These are phyloP conservation scores for Ilex paraguariensis DNA, from an alignment of 305 asterid species.

Conservation along the genomic window DNA sequence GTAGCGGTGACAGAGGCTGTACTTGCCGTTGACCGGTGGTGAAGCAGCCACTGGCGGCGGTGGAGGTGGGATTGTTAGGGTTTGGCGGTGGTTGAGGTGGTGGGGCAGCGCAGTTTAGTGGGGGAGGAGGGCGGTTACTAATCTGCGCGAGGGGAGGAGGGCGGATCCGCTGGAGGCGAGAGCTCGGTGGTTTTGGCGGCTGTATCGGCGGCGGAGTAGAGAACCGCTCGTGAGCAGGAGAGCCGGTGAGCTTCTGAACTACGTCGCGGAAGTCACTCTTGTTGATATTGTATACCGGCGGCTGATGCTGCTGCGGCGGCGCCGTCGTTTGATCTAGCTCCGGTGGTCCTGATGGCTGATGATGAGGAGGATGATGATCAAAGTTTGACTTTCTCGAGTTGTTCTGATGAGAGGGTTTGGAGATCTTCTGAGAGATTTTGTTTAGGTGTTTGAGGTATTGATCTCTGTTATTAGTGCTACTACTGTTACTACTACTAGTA, in stretches of 20 bases:
- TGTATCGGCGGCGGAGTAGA: slow-evolving; percentile 40
- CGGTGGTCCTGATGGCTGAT: slow-evolving; percentile 1
- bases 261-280: slow-evolving; percentile 87
- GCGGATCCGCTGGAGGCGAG: slow-evolving; percentile 83
- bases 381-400: not conserved
- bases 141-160: slow-evolving; percentile 85
- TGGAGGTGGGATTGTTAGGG: not conserved
- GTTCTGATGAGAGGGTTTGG: slow-evolving; percentile 22
- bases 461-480: slow-evolving; percentile 11
- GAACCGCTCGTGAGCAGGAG: slow-evolving; percentile 73
- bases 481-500: slow-evolving; percentile 6
- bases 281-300: slow-evolving; percentile 90
- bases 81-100: slow-evolving; percentile 16
- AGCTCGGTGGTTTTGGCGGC: slow-evolving; percentile 58
- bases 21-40: slow-evolving; percentile 20
- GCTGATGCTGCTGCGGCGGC: slow-evolving; percentile 65
- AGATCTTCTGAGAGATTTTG: slow-evolving; percentile 32
- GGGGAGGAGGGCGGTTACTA: slow-evolving; percentile 35
- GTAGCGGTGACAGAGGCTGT: slow-evolving; percentile 52
- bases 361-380: not conserved
- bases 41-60: not conserved
- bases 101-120: slow-evolving; percentile 17
- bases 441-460: slow-evolving; percentile 28
- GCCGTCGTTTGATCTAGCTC: not conserved
- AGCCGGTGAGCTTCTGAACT: slow-evolving; percentile 92